Base-by-base conservation (phyloP, 148 eudicot species). In the Fagopyrum esculentum region DNA sequence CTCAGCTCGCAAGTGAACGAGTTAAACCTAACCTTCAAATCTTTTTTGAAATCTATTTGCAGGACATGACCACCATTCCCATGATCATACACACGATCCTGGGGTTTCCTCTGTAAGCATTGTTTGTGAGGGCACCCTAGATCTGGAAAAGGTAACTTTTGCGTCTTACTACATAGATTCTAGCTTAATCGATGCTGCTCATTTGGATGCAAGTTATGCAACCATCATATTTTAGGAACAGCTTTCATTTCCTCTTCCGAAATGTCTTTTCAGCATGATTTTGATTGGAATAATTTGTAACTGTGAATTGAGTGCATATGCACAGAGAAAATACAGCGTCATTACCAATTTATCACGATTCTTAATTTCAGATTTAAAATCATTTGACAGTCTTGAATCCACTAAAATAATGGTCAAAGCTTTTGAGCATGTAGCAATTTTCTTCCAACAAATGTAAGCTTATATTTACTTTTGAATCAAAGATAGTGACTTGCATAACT, bases 51-150 rank as follows among this genome's bases (percentile, higher is more conserved):
- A 55, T 40, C 6, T 51, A 55, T 55, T 45, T 85, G 81, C 90
- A 95, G 99, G 89, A 78, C 92, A 91, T 87, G 87, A 86, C 84
- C 91, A 90, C 82, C 91, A 91, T 85, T 64, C 90, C 74, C 93
- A 92, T 49, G 98, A 95, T 84, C 99, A 95, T 80, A 86, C 89
- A 75, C 99, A 95, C 77, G 99, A 95, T 83, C 99, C 99, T 75
- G 99, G 99, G 47, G 99, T 95, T 83, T 86, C 98, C 78, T 95
- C 99, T 7, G 93, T 95, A 59, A 95, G 99, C 85, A 89, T 95
- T 78, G 98, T 95, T 45, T 95, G 98, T 81, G 99, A 95, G 85
- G 99, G 99, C 70, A 92, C 82, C 87, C 87, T 95, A 78, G 98
- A 95, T 85, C 89, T 95, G 26, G 98, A 92, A 51, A 95, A 92